These are phyloP conservation scores for Cucumis hystrix DNA, from an alignment of 306 rosid genomes.

Conservation along the genomic window DNA sequence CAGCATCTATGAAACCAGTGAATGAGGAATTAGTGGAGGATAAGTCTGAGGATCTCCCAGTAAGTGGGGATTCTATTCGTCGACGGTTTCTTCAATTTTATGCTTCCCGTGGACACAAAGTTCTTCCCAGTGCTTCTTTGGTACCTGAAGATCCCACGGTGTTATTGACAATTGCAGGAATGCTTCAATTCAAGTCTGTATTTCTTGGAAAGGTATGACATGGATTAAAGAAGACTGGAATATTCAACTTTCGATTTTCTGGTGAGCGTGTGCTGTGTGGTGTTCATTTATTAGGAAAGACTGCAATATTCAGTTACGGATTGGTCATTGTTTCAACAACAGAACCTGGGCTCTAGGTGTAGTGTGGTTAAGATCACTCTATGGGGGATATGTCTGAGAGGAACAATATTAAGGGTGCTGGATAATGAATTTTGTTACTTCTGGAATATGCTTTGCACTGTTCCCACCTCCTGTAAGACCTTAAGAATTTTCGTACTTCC, in stretches of 20 bases:
- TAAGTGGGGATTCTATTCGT: constrained; percentile 70
- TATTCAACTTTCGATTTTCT: neutral
- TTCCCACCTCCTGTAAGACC: neutral
- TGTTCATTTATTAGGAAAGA: neutral
- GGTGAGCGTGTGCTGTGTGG: neutral
- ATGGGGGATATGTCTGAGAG: neutral
- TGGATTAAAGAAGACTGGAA: neutral
- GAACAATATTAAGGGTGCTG: neutral
- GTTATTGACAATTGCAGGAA: constrained; percentile 87
- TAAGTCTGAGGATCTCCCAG: constrained; percentile 20
- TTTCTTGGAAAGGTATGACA: constrained; percentile 64
- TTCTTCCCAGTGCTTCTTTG: constrained; percentile 85
- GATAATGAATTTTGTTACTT: neutral
- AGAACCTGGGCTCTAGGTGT: neutral
- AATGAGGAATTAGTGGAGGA: constrained; percentile 24
- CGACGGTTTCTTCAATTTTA: constrained; percentile 50
- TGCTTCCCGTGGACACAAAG: constrained; percentile 72
- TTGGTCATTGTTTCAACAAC: neutral
- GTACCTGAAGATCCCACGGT: constrained; percentile 93
- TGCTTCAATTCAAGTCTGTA: constrained; percentile 93
- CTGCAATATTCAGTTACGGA: neutral
- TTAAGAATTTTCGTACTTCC: neutral
- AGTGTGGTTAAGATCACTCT: neutral
- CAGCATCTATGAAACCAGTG: constrained; percentile 46
- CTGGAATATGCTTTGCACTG: neutral